Evolutionary conservation across 208 protist species (phyloP).

Genomic region (Leishmania amazonensis): DNA sequence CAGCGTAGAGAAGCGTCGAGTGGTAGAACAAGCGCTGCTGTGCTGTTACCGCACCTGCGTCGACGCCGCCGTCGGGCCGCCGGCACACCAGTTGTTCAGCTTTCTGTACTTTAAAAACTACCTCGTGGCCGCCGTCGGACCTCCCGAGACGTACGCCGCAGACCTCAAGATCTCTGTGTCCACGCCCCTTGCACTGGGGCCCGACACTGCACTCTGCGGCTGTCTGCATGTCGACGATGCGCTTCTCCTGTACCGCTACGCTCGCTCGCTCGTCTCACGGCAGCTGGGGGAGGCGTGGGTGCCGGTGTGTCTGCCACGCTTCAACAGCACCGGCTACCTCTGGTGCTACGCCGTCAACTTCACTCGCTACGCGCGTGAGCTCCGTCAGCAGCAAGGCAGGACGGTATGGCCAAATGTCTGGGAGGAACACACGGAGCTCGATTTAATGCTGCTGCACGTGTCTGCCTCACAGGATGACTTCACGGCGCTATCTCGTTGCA

Average conservation of each 20-base stretch:
- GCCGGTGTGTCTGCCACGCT: constrained; percentile 73
- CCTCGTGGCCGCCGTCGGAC: constrained; percentile 28
- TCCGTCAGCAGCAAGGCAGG: constrained; percentile 14
- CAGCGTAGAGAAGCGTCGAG: constrained; percentile 18
- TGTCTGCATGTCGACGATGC: constrained; percentile 57
- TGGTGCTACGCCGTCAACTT: constrained; percentile 72
- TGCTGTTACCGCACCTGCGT: constrained; percentile 10
- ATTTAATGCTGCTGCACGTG: constrained; percentile 52
- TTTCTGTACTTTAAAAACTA: constrained; percentile 23
- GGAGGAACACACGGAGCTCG: constrained; percentile 19
- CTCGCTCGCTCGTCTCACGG: constrained; percentile 39
- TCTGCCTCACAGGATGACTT: constrained; percentile 48
- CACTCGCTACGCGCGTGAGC: constrained; percentile 20
- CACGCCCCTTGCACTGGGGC: constrained; percentile 15
- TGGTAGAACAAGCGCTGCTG: constrained; percentile 25
- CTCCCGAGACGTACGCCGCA: constrained; percentile 26
- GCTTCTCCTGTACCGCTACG: constrained; percentile 66
- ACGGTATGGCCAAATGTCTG: constrained; percentile 24
- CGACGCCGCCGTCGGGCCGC: constrained; percentile 16
- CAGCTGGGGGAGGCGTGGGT: constrained; percentile 74
- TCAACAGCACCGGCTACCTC: constrained; percentile 75
- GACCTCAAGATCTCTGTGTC: neutral
- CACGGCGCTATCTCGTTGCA: constrained; percentile 19
- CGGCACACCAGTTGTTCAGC: constrained; percentile 50
- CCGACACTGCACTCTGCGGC: constrained; percentile 16